Evolutionary conservation across 805 yeast genomes (phyloP).

Genomic region (Hanseniaspora lindneri): DNA sequence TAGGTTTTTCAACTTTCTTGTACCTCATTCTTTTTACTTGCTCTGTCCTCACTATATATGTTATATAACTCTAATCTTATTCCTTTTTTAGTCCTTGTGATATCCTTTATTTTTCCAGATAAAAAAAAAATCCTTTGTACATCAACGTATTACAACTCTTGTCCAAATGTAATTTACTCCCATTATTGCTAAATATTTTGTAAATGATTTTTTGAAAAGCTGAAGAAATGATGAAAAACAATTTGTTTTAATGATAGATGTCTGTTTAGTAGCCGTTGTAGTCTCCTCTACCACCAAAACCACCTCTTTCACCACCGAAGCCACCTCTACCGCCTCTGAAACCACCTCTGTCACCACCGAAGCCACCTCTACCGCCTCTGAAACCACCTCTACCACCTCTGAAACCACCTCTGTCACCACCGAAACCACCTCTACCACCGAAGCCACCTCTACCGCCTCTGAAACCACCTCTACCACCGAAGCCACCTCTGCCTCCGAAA

Average conservation of each 20-base stretch:
- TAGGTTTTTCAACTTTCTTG: neutral
- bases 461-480: conserved; percentile 27
- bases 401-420: conserved; percentile 28
- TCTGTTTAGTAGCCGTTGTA: conserved; percentile 15
- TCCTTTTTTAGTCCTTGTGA: neutral
- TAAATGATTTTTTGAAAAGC: neutral
- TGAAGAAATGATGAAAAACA: too few relatives aligned
- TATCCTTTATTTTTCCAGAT: too few relatives aligned
- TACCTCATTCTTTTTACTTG: neutral
- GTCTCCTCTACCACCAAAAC: conserved; percentile 21
- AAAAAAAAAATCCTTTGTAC: conserved; percentile 1
- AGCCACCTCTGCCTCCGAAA: conserved; percentile 34
- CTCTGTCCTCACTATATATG: neutral
- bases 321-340: conserved; percentile 29
- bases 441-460: conserved; percentile 28
- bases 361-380: conserved; percentile 37
- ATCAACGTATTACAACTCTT: neutral
- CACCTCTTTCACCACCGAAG: conserved; percentile 34
- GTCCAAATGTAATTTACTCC: neutral
- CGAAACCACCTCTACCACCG: conserved; percentile 33
- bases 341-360: conserved; percentile 29
- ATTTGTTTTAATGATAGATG: too few relatives aligned
- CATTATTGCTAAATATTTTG: too few relatives aligned
- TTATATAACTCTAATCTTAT: neutral
- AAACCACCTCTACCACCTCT: conserved; percentile 35